Conservation (phyloP, 805 yeast genomes). For the Metschnikowia koreensis region DNA sequence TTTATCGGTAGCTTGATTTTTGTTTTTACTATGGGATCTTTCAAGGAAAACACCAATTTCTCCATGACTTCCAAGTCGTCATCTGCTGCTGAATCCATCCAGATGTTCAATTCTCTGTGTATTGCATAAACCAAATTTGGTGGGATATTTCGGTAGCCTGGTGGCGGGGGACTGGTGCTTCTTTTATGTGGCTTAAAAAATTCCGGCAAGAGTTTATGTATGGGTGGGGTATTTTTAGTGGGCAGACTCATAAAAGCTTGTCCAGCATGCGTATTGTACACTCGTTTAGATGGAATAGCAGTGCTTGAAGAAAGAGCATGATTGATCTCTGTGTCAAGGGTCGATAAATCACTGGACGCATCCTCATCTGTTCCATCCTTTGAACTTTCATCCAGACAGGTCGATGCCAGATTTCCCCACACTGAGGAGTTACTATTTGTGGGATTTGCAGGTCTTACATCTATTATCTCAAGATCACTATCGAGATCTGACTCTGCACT, state of each 20-base stretch:
- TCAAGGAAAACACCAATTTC: constrained; percentile 35
- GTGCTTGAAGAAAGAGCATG: constrained; percentile 10
- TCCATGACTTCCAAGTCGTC: constrained; percentile 35
- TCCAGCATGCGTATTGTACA: background rate
- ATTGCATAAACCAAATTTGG: constrained; percentile 28
- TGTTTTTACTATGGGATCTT: constrained; percentile 41
- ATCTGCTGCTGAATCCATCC: constrained; percentile 19
- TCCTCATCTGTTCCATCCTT: background rate
- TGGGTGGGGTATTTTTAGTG: background rate
- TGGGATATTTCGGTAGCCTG: constrained; percentile 27
- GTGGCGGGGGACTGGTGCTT: constrained; percentile 16
- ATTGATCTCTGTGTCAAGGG: constrained; percentile 17
- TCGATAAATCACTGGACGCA: constrained; percentile 14
- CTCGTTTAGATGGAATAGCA: constrained; percentile 7
- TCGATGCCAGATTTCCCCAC: background rate
- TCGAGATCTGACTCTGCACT: constrained; percentile 6
- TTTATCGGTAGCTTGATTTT: constrained; percentile 41
- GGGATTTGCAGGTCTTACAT: constrained; percentile 9
- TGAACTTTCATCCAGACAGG: background rate
- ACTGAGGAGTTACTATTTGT: background rate
- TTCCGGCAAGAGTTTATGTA: constrained; percentile 9
- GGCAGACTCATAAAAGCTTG: background rate
- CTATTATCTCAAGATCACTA: constrained; percentile 18
- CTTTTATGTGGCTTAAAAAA: constrained; percentile 9
- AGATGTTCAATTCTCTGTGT: constrained; percentile 25